Evolutionary conservation across 1,284 basidiomycete genomes (phyloP), one percentile per base, ranked within the genome.

Genomic region (Anthracocystis panici-leucophaei): DNA sequence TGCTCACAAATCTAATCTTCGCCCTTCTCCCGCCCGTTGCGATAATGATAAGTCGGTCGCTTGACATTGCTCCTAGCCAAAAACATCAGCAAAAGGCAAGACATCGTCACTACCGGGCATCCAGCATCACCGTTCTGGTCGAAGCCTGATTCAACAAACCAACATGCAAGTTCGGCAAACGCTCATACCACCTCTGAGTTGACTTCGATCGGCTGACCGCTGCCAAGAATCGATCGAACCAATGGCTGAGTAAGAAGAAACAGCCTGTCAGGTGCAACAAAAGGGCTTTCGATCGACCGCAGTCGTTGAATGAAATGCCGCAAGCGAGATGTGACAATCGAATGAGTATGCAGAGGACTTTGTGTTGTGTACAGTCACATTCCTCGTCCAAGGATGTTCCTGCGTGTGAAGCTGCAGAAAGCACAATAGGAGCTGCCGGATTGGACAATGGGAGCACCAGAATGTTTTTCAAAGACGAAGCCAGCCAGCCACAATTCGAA

Each of bases 141-240:
- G 27, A 27, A 31, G 25, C n/a, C 18, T 48, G 27, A 31, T 48
- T 11, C 7, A 48, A 48, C 18, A 20, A 33, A n/a, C 27, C 25
- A 16, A 21, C 44, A 46, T 5, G 16, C 29, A 31, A 38, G 14
- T 14, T 38, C 12, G 35, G 35, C 35, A 14, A 38, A 38, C 14
- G 4, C 4, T 12, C 35, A 3, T 16, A n/a, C 11, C 25, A 29
- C 48, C 48, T 27, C 48, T 49, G 48, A 12, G 29, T 31, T 29
- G 29, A 6, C 27, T 20, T 33, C 48, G 48, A 49, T 20, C 18
- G 18, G 27, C 29, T 38, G 35, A 10, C 4, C 35, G 35, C 35
- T 49, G 48, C 48, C 48, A 49, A 49, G n/a, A 31, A 49, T 29
- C 27, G 48, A 49, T 49, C 48, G 48, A 46, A 18, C 10, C 23